phyloP scores from a whole-genome alignment of 352 stramenopile species.

The Aphanomyces stellatus region DNA sequence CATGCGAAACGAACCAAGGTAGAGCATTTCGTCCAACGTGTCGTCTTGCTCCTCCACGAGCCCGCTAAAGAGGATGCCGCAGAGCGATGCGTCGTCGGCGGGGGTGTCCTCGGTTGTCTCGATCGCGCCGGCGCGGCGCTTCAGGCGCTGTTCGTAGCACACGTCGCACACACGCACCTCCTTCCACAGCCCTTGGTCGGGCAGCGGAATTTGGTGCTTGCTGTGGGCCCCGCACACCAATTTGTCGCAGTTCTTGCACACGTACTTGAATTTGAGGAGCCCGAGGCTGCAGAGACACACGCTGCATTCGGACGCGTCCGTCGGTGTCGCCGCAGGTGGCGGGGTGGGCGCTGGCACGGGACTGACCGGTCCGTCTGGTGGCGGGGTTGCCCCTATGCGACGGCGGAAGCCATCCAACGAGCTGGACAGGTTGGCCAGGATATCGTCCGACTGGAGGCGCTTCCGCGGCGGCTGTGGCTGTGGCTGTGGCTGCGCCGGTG shows the following conservation, averaged over 20 bases:
- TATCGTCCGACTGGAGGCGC: not conserved
- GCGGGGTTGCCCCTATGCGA: not conserved
- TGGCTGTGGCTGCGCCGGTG: not conserved
- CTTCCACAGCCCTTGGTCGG: constrained; percentile 65
- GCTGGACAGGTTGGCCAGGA: not conserved
- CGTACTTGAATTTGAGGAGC: constrained; percentile 34
- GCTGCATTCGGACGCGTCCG: constrained; percentile 12
- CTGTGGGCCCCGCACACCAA: constrained; percentile 63
- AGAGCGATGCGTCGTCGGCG: constrained; percentile 26
- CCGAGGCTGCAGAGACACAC: constrained; percentile 2
- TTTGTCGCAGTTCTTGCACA: constrained; percentile 54
- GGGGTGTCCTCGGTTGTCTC: not conserved
- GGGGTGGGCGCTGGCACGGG: not conserved
- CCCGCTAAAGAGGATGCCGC: constrained; percentile 61
- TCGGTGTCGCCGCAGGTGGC: not conserved
- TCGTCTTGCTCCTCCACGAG: constrained; percentile 69
- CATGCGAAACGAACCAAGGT: constrained; percentile 67
- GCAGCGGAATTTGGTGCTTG: constrained; percentile 68
- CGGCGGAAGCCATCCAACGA: not conserved
- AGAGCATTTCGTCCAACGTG: constrained; percentile 67
- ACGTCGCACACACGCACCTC: constrained; percentile 68
- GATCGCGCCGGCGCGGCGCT: constrained; percentile 43
- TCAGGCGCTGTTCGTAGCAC: constrained; percentile 51
- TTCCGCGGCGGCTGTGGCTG: not conserved
- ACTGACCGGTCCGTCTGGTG: not conserved